Percentiles rank a stretch among this genome's conserved stretches.
Conservation (phyloP, 805 yeast genomes). For the Candida saitoana region DNA sequence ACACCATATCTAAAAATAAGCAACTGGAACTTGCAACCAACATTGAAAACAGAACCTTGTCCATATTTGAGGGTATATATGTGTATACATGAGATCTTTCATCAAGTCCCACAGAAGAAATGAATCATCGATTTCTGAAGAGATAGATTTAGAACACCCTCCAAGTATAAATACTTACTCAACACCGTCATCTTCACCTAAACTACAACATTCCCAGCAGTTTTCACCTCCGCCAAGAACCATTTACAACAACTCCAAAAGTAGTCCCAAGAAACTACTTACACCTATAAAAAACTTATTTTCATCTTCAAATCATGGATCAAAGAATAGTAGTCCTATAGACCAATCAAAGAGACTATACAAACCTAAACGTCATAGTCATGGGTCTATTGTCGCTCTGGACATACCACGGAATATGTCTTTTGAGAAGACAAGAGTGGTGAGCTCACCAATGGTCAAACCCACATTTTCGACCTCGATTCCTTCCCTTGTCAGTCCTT, state of each 20-base stretch:
- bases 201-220: slow-evolving; percentile 13
- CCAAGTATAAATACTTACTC: slow-evolving; percentile 4
- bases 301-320: slow-evolving; percentile 11
- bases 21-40: background rate
- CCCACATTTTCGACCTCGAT: background rate
- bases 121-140: slow-evolving; percentile 14
- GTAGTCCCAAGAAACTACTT: slow-evolving; percentile 35
- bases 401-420: background rate
- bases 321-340: slow-evolving; percentile 5
- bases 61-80: background rate
- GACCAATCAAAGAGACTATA: background rate
- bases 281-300: slow-evolving; percentile 35
- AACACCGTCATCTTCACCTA: slow-evolving; percentile 22
- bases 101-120: slow-evolving; percentile 24
- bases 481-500: slow-evolving; percentile 1
- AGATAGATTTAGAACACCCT: slow-evolving; percentile 5
- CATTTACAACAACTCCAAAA: slow-evolving; percentile 6
- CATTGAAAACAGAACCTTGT: background rate
- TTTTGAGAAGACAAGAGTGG: background rate
- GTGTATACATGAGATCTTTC: slow-evolving; percentile 22
- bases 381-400: background rate
- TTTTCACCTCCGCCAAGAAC: slow-evolving; percentile 17
- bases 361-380: background rate
- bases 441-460: background rate
- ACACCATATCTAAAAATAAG: too few relatives aligned